Conservation (phyloP, 257 asterid genomes). For the Scutellaria baicalensis region DNA sequence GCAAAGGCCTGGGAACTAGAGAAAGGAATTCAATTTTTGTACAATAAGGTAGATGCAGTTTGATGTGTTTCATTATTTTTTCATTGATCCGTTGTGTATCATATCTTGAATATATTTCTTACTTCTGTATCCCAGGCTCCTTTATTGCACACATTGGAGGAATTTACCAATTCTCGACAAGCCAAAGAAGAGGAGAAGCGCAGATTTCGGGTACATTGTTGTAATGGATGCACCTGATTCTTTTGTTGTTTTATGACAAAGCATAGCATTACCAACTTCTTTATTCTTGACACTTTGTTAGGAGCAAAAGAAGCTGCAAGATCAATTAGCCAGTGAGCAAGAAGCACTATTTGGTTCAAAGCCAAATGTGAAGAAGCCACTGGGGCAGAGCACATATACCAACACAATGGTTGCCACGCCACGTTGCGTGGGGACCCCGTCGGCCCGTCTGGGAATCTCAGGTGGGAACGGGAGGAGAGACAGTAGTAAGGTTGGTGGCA, state of each 20-base stretch:
- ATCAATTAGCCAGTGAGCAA: slow-evolving; percentile 61
- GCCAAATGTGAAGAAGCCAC: slow-evolving; percentile 43
- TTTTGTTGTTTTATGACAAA: neutral
- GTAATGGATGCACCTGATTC: neutral
- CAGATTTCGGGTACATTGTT: slow-evolving; percentile 48
- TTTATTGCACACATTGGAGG: slow-evolving; percentile 49
- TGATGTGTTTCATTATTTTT: neutral
- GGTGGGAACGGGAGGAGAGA: slow-evolving; percentile 53
- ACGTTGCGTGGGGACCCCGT: slow-evolving; percentile 41
- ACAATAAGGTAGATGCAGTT: slow-evolving; percentile 37
- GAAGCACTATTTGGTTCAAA: slow-evolving; percentile 62
- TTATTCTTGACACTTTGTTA: slow-evolving; percentile 12
- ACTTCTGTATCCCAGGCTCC: slow-evolving; percentile 38
- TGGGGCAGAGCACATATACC: slow-evolving; percentile 45
- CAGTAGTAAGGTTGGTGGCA: slow-evolving; percentile 32
- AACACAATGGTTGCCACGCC: slow-evolving; percentile 51
- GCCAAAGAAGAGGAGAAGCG: slow-evolving; percentile 73
- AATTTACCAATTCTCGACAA: slow-evolving; percentile 36
- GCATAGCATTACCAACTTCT: neutral
- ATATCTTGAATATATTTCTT: neutral
- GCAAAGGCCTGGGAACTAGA: slow-evolving; percentile 73
- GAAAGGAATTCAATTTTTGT: slow-evolving; percentile 58
- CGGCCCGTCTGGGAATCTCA: slow-evolving; percentile 34
- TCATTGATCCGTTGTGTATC: neutral
- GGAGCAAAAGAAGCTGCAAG: slow-evolving; percentile 76